Evolutionary conservation across 78 protist species (phyloP).

Genomic region (Mastigamoeba balamuthi): DNA sequence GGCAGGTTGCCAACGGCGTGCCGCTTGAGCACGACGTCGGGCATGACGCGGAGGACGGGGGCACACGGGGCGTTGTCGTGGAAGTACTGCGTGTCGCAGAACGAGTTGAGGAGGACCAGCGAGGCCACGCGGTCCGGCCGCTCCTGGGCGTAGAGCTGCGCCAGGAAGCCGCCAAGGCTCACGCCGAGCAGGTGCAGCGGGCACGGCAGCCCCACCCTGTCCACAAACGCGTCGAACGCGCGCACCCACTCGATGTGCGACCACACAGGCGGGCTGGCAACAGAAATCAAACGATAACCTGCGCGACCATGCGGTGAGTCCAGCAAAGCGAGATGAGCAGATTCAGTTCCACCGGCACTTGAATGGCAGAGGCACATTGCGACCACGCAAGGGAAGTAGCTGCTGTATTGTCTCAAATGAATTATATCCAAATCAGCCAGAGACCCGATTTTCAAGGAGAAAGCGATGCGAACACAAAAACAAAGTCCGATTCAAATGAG

Average conservation of each 20-base stretch:
- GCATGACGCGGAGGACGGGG: constrained; percentile 33
- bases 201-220: constrained; percentile 14
- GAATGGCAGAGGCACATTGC: no score
- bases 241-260: constrained; percentile 22
- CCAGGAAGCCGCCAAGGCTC: constrained; percentile 60
- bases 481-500: no score
- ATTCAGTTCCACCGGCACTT: no score
- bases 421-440: no score
- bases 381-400: background rate
- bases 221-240: constrained; percentile 48
- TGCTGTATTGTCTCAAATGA: background rate
- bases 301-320: no score
- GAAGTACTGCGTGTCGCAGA: constrained; percentile 39
- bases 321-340: no score
- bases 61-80: constrained; percentile 16
- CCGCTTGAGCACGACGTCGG: constrained; percentile 54
- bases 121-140: constrained; percentile 38
- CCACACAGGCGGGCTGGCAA: constrained; percentile 32
- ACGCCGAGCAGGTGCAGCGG: constrained; percentile 59
- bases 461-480: no score
- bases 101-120: constrained; percentile 53
- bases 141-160: constrained; percentile 35
- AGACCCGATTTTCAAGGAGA: no score
- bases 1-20: constrained; percentile 44
- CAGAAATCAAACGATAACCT: background rate